A percentile compares a stretch with the other conserved stretches of the same genome.
Conservation (phyloP, 495 filamentous ascomycete genomes). For the Tricharina praecox region DNA sequence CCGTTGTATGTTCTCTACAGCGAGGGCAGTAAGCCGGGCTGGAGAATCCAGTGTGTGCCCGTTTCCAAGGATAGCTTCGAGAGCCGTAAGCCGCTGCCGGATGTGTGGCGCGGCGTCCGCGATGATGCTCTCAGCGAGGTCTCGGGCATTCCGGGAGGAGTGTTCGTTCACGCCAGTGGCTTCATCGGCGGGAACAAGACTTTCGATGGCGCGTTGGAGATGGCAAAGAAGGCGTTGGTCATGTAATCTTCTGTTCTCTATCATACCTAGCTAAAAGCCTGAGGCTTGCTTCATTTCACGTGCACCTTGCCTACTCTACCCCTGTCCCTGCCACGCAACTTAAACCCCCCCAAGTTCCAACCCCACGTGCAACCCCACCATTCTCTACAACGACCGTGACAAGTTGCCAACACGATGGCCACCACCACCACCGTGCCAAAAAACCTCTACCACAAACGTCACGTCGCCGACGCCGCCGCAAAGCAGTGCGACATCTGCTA, state of each 20-base stretch:
- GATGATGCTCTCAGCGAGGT: slow-evolving; percentile 67
- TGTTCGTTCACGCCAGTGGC: slow-evolving; percentile 87
- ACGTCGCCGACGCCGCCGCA: slow-evolving; percentile 55
- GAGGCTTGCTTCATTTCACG: no score
- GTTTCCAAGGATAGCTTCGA: slow-evolving; percentile 66
- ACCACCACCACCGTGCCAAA: slow-evolving; percentile 11
- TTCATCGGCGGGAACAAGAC: slow-evolving; percentile 93
- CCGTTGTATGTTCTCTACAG: slow-evolving; percentile 90
- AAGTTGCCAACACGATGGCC: not conserved
- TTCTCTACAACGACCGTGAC: no score
- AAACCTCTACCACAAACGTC: slow-evolving; percentile 75
- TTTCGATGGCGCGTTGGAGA: slow-evolving; percentile 69
- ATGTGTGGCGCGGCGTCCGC: slow-evolving; percentile 74
- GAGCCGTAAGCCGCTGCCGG: slow-evolving; percentile 76
- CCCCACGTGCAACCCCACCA: no score
- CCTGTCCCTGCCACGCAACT: no score
- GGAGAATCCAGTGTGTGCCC: slow-evolving; percentile 82
- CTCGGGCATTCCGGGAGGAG: slow-evolving; percentile 52
- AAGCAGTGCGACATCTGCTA: slow-evolving; percentile 83
- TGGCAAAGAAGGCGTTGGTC: slow-evolving; percentile 61
- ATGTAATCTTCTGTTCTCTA: no score
- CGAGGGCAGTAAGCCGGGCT: slow-evolving; percentile 55
- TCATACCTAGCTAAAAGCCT: no score
- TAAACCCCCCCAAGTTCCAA: no score
- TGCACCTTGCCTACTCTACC: no score